Conservation (phyloP, 805 yeast species). For the Suhomyces xylopsoci region DNA sequence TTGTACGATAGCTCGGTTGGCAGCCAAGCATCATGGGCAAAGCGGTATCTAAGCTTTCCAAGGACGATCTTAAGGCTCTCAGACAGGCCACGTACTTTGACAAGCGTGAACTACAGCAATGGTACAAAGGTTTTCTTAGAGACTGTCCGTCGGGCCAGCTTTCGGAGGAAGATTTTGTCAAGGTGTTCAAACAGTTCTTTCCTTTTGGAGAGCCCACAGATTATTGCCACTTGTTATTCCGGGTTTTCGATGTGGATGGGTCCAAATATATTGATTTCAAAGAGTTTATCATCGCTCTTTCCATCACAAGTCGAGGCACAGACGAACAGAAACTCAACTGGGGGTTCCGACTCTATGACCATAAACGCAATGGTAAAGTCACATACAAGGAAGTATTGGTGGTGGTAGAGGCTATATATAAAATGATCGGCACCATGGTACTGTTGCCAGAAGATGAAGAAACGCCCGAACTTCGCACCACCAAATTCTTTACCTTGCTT, state of each 20-base stretch:
- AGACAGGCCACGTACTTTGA: constrained; percentile 88
- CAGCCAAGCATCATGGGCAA: constrained; percentile 69
- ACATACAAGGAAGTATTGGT: constrained; percentile 74
- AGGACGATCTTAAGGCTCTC: constrained; percentile 81
- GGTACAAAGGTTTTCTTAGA: constrained; percentile 94
- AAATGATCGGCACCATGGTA: constrained; percentile 95
- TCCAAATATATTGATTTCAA: constrained; percentile 84
- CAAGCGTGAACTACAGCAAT: constrained; percentile 90
- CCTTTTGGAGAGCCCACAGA: constrained; percentile 97
- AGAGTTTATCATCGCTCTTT: constrained; percentile 85
- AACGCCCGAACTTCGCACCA: constrained; percentile 85
- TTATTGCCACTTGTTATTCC: constrained; percentile 83
- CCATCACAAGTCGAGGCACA: constrained; percentile 83
- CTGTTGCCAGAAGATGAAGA: constrained; percentile 82
- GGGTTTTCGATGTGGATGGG: constrained; percentile 80
- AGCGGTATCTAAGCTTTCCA: constrained; percentile 86
- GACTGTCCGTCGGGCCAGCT: constrained; percentile 93
- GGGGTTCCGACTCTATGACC: constrained; percentile 88
- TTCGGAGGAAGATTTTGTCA: constrained; percentile 81
- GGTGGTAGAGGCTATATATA: constrained; percentile 80
- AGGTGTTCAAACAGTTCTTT: constrained; percentile 92
- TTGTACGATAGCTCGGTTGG: not conserved
- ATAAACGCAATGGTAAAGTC: constrained; percentile 73
- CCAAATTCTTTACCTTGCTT: constrained; percentile 72
- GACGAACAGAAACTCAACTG: constrained; percentile 81